These are phyloP conservation scores for Rhizopus sp. DNA, from an alignment of 371 early-diverging fungal species.

Conservation along the genomic window DNA sequence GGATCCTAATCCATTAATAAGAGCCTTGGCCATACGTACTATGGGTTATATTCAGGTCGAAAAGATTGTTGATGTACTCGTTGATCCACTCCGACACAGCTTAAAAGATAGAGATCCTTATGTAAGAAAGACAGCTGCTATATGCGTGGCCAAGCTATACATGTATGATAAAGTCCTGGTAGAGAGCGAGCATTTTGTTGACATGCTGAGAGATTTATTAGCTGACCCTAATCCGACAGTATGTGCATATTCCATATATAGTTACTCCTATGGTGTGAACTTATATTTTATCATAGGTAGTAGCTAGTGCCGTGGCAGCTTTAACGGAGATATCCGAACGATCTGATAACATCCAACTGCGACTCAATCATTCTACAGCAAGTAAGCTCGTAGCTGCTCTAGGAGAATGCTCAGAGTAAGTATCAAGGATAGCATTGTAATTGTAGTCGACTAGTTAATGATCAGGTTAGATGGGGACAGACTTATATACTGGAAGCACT, in stretches of 20 bases:
- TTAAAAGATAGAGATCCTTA: slow-evolving; percentile 81
- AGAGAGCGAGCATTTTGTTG: slow-evolving; percentile 81
- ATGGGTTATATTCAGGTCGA: slow-evolving; percentile 95
- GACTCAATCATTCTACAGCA: slow-evolving; percentile 73
- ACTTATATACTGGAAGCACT: slow-evolving; percentile 87
- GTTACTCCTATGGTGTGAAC: neutral
- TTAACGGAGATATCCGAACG: slow-evolving; percentile 88
- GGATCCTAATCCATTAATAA: slow-evolving; percentile 89
- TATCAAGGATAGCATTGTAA: neutral
- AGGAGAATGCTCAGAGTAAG: slow-evolving; percentile 94
- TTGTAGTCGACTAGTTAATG: neutral
- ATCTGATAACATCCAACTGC: slow-evolving; percentile 71
- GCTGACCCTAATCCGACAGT: slow-evolving; percentile 96
- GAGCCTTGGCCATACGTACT: slow-evolving; percentile 91
- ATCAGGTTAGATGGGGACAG: slow-evolving; percentile 85
- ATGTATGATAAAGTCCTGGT: slow-evolving; percentile 66
- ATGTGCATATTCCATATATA: slow-evolving; percentile 9
- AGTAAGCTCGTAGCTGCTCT: slow-evolving; percentile 87
- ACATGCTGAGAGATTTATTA: slow-evolving; percentile 82
- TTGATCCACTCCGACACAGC: slow-evolving; percentile 81
- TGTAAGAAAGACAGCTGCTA: slow-evolving; percentile 94
- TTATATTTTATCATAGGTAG: slow-evolving; percentile 60
- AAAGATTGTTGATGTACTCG: slow-evolving; percentile 78
- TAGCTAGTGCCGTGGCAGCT: slow-evolving; percentile 91
- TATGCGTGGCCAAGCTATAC: slow-evolving; percentile 87